Percentiles rank a stretch among this genome's conserved stretches.
Evolutionary conservation across 768 basidiomycete genomes (phyloP).

Genomic region (Trametes gibbosa): DNA sequence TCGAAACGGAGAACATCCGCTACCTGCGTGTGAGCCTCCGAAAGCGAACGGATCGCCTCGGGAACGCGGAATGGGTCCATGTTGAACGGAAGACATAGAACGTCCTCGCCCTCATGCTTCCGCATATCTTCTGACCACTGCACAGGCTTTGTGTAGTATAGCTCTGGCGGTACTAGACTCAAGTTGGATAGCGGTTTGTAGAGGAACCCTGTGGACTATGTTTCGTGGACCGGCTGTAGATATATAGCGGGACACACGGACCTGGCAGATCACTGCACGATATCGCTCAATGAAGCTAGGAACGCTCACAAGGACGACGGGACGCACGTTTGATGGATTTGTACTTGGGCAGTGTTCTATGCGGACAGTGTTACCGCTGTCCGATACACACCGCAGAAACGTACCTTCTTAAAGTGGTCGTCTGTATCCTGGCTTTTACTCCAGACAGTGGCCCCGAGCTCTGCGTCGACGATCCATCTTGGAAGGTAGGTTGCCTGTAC

Average conservation of each 20-base stretch:
- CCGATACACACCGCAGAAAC: conserved; percentile 15
- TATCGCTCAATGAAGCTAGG: not conserved
- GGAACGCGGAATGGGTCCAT: conserved; percentile 52
- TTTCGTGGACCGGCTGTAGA: not conserved
- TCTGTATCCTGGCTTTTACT: conserved; percentile 23
- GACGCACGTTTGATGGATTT: conserved; percentile 8
- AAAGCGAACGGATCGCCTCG: conserved; percentile 35
- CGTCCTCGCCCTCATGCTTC: conserved; percentile 46
- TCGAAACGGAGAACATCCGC: conserved; percentile 39
- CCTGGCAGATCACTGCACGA: conserved; percentile 17
- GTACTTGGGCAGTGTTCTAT: not conserved
- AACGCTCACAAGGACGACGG: not conserved
- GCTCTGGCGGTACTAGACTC: conserved; percentile 34
- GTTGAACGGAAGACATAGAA: conserved; percentile 57
- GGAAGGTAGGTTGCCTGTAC: conserved; percentile 60
- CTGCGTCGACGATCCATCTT: conserved; percentile 58
- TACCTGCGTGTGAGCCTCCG: conserved; percentile 36
- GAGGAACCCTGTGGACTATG: conserved; percentile 37
- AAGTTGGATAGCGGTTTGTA: conserved; percentile 46
- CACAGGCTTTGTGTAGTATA: conserved; percentile 31
- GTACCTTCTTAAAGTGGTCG: conserved; percentile 25
- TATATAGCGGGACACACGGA: not conserved
- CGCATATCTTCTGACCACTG: conserved; percentile 48
- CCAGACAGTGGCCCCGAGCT: conserved; percentile 41
- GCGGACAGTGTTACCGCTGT: not conserved